These are phyloP conservation scores for Hanseniaspora lachancei DNA, from an alignment of 805 yeast species.

Conservation along the genomic window DNA sequence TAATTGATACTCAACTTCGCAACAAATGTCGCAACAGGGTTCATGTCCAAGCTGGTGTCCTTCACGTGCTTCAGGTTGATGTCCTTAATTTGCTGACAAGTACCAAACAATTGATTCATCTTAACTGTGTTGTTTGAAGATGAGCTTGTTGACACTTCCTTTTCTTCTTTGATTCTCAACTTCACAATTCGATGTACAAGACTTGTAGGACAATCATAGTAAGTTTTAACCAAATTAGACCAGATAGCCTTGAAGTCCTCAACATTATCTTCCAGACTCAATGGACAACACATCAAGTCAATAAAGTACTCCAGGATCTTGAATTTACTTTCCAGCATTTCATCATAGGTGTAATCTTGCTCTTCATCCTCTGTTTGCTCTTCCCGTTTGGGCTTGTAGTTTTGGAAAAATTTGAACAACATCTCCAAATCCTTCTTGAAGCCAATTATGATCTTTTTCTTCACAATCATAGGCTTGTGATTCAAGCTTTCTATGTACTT, in stretches of 20 bases:
- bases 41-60: constrained; percentile 7
- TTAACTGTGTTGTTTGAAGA: not conserved
- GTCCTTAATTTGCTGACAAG: constrained; percentile 16
- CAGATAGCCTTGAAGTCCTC: constrained; percentile 44
- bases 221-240: constrained; percentile 47
- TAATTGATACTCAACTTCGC: not conserved
- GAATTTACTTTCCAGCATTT: constrained; percentile 28
- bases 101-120: not conserved
- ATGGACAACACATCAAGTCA: constrained; percentile 38
- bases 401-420: constrained; percentile 41
- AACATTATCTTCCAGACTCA: constrained; percentile 16
- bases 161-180: constrained; percentile 30
- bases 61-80: not conserved
- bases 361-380: constrained; percentile 19
- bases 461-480: constrained; percentile 30
- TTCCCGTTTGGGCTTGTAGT: constrained; percentile 30
- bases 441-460: constrained; percentile 35
- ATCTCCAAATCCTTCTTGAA: constrained; percentile 49
- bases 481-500: constrained; percentile 38
- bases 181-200: constrained; percentile 53
- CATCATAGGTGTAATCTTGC: constrained; percentile 9
- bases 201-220: constrained; percentile 66
- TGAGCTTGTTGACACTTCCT: constrained; percentile 16
- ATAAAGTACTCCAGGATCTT: constrained; percentile 48
- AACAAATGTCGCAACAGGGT: constrained; percentile 7